Evolutionary conservation across 2,329 filamentous ascomycete species (phyloP), one percentile per base, ranked within the genome.

Genomic region (Tolypocladium ovalisporum): DNA sequence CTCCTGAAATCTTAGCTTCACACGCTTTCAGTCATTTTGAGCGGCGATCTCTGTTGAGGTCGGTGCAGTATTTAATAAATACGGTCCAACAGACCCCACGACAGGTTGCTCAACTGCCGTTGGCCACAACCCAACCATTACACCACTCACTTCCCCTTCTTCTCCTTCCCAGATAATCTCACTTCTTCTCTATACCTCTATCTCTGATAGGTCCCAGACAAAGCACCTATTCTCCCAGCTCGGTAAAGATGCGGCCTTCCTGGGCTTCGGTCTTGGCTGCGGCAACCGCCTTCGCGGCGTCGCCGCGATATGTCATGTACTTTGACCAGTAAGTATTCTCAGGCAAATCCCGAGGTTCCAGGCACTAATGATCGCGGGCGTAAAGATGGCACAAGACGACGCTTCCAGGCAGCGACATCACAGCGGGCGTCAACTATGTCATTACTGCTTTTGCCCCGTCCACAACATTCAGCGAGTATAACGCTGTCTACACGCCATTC

Each of bases 381-480:
- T n/a, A 4, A 15, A 79, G 75, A 66, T 79, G 68, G 57, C 76
- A 80, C 58, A 71, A 62, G 1, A 59, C 60, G 3, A 66, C 62
- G 15, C 66, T 77, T 0, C 77, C 71, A 0, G 47, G 66, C 58
- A 71, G 67, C 47, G 62, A 68, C 1, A 59, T 75, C 29, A 77
- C 76, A 0, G 62, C 70, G 2, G 70, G 75, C 32, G 74, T 84
- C 61, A 82, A 77, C 29, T 75, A 83, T 62, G 80, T 82, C 35
- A 76, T 81, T 59, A 79, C 81, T 60, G 74, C 75, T 2, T 84
- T 84, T 60, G 80, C 82, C 54, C 72, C 72, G 54, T 79, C 79
- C 0, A 71, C 73, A 2, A 64, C 74, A 10, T 84, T 84, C 67
- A 77, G 70, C 67, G 77, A 70, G 0, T 12, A 4, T 12, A 61